Base-by-base conservation (phyloP, 352 stramenopile species). In the Plasmopara viticola region DNA sequence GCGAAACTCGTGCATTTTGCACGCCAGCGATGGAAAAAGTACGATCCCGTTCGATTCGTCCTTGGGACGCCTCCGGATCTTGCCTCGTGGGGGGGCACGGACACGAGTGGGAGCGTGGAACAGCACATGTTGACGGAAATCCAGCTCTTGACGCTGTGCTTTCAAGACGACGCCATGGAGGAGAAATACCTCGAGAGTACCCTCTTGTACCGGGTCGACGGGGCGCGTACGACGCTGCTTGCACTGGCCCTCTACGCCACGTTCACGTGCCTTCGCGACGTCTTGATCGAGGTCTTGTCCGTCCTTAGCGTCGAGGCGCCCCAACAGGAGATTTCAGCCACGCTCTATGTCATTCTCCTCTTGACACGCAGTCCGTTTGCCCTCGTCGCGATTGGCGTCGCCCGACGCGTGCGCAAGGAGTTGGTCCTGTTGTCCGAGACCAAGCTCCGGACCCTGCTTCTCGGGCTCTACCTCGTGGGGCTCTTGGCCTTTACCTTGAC, bases 121-220 rank as follows among this genome's bases (percentile, higher is more conserved):
- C 66, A 72, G 34, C 63, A 82, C 18, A 90, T 93, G 80, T 58
- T 82, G 1, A 58, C 65, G 0, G 74, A 90, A 56, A 88, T 89
- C 38, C 66, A 80, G 10, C 34, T 68, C 10, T 49, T 77, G 42
- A 70, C 82, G 40, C 60, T 93, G 51, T 61, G 67, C 20, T 93
- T 93, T 53, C 68, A 80, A 25, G 70, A 90, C 9, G 51, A 61
- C 0, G 75, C 86, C 0, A 90, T 90, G 74, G 83, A 93, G 51
- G 62, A 72, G 45, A 87, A 77, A 43, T 93, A 85, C 29, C 61
- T 90, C 6, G 75, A 90, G 10, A 75, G 47, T 5, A 93, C 83
- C 12, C 48, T 89, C 0, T 55, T 54, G 0, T 71, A 83, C 10
- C 77, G 83, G 13, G 73, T 88, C 0, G 76, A 86, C 58, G 83